These are phyloP conservation scores for Chrysopogon serrulatus DNA, from an alignment of 176 grass and related monocot genomes.

Conservation along the genomic window DNA sequence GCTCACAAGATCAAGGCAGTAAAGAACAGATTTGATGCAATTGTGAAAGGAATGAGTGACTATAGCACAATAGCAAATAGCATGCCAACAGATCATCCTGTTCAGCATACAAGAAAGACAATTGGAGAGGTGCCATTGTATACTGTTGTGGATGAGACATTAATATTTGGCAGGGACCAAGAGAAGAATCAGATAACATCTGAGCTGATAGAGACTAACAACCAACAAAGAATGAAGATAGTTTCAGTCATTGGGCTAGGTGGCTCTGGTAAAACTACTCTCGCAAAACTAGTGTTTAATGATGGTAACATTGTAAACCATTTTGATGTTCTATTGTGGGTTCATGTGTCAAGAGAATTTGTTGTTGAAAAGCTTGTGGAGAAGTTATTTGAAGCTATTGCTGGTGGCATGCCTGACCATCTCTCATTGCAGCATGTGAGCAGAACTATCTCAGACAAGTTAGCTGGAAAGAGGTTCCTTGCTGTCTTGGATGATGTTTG, in stretches of 20 bases:
- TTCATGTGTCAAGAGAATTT: constrained; percentile 18
- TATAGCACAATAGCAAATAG: not conserved
- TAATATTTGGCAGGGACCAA: not conserved
- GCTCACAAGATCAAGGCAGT: not conserved
- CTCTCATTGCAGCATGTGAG: not conserved
- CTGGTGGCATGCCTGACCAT: not conserved
- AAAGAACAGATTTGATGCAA: not conserved
- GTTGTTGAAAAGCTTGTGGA: not conserved
- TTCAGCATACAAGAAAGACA: not conserved
- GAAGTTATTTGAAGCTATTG: not conserved
- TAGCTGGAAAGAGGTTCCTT: not conserved
- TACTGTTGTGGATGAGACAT: not conserved
- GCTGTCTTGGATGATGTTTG: constrained; percentile 42
- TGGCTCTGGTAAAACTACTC: not conserved
- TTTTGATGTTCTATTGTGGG: constrained; percentile 14
- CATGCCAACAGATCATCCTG: too few species aligned
- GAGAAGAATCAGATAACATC: not conserved
- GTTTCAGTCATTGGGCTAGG: too few species aligned
- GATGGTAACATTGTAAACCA: not conserved
- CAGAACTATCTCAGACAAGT: not conserved
- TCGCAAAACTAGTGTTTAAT: not conserved
- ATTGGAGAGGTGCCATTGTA: not conserved
- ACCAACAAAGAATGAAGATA: too few species aligned
- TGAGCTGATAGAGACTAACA: too few species aligned
- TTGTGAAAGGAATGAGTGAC: not conserved